A percentile compares a stretch with the other conserved stretches of the same genome.
These are phyloP conservation scores for Akanthomyces uredinophilus DNA, from an alignment of 2,329 filamentous ascomycete species.

Conservation along the genomic window DNA sequence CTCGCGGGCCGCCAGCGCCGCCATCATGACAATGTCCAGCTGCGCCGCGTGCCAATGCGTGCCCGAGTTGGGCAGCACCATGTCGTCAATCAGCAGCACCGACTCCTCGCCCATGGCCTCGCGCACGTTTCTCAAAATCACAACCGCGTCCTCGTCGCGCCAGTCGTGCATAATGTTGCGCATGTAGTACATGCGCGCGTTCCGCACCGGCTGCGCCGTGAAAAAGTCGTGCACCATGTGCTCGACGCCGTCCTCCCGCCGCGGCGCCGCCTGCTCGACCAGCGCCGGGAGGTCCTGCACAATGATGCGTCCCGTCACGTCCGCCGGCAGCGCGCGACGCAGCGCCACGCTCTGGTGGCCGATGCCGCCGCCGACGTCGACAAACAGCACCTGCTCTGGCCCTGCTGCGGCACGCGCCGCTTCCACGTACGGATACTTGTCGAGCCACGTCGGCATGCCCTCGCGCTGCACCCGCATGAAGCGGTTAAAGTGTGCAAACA, in stretches of 20 bases:
- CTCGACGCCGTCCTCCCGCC: conserved; percentile 20
- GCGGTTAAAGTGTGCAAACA: not conserved
- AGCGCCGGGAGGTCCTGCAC: conserved; percentile 26
- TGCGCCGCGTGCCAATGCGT: not conserved
- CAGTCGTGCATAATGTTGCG: conserved; percentile 47
- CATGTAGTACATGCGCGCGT: conserved; percentile 40
- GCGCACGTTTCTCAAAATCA: conserved; percentile 26
- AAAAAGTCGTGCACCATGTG: conserved; percentile 31
- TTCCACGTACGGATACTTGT: not conserved
- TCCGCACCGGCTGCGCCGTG: conserved; percentile 34
- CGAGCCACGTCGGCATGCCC: conserved; percentile 9
- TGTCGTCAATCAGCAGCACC: conserved; percentile 10
- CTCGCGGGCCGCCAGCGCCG: conserved; percentile 1
- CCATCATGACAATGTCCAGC: conserved; percentile 21
- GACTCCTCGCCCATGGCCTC: conserved; percentile 19
- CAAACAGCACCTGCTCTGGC: not conserved
- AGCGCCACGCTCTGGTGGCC: not conserved
- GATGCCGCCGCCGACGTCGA: conserved; percentile 14
- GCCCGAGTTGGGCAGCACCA: conserved; percentile 7
- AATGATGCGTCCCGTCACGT: conserved; percentile 16
- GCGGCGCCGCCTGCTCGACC: conserved; percentile 17
- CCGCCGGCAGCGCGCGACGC: not conserved
- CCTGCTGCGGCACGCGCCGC: no score
- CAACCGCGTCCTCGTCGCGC: conserved; percentile 33
- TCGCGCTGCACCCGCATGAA: conserved; percentile 6